These are phyloP conservation scores for Tephrocybe sp. DNA, from an alignment of 768 basidiomycete genomes.

Conservation along the genomic window DNA sequence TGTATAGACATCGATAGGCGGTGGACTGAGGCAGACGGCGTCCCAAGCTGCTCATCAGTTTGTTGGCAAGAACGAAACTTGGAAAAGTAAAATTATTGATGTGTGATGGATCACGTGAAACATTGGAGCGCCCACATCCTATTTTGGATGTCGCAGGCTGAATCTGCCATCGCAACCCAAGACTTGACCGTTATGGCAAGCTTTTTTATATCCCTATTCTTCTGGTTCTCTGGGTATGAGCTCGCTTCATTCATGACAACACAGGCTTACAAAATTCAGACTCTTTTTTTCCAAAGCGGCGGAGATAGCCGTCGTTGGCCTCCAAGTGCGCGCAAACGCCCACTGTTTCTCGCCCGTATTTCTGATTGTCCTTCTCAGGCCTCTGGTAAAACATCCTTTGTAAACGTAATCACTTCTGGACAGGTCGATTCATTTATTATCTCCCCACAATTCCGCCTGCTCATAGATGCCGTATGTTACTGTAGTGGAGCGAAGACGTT, in stretches of 20 bases:
- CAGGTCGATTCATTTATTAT: slow-evolving; percentile 44
- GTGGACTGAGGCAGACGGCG: background rate
- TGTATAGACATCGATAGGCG: background rate
- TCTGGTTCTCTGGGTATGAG: slow-evolving; percentile 44
- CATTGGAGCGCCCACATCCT: background rate
- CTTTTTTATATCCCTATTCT: slow-evolving; percentile 39
- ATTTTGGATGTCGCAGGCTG: background rate
- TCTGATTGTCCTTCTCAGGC: slow-evolving; percentile 46
- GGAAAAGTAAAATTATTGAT: slow-evolving; percentile 4
- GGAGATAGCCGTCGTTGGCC: slow-evolving; percentile 88
- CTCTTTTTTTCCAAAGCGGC: slow-evolving; percentile 86
- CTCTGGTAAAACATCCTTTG: slow-evolving; percentile 93
- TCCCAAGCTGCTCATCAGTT: slow-evolving; percentile 4
- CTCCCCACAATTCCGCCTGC: background rate
- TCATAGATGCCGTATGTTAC: slow-evolving; percentile 12
- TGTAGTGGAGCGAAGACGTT: slow-evolving; percentile 94
- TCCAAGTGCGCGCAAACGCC: slow-evolving; percentile 53
- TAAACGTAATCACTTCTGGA: slow-evolving; percentile 87
- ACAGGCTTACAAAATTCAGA: slow-evolving; percentile 27
- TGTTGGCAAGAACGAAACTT: background rate
- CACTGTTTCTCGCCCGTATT: background rate
- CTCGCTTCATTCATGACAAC: background rate
- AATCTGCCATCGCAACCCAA: background rate
- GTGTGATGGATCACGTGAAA: slow-evolving; percentile 3
- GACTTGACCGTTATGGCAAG: slow-evolving; percentile 29